Evolutionary conservation across 768 basidiomycete species (phyloP).

Genomic region (Phanerodontia chrysosporium): DNA sequence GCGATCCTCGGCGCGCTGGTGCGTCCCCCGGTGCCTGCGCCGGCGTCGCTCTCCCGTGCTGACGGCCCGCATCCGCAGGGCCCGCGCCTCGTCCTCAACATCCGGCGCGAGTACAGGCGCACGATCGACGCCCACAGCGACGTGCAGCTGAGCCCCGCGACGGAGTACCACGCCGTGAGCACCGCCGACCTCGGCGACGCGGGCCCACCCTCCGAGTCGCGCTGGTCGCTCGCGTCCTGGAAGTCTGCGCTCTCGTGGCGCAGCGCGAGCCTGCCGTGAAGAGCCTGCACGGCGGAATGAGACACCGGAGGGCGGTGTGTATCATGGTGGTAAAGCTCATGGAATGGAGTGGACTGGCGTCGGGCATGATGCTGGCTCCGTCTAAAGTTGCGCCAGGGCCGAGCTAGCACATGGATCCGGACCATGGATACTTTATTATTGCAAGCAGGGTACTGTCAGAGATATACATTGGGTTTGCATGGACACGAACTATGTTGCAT

Average conservation of each 20-base stretch:
- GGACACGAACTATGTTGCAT: background rate
- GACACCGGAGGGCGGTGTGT: too few species aligned
- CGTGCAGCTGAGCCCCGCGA: background rate
- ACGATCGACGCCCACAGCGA: background rate
- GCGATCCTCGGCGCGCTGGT: conserved; percentile 13
- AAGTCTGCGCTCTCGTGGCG: background rate
- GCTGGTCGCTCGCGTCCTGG: background rate
- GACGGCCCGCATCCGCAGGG: conserved; percentile 1
- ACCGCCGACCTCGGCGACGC: background rate
- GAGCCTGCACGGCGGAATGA: too few species aligned
- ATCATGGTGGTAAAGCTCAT: too few species aligned
- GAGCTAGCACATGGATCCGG: too few species aligned
- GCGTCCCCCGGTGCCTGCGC: background rate
- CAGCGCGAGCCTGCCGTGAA: background rate
- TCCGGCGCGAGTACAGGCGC: conserved; percentile 1
- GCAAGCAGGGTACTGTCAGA: background rate
- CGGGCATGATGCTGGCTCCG: too few species aligned
- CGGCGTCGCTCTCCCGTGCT: background rate
- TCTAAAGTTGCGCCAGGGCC: too few species aligned
- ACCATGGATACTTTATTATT: too few species aligned
- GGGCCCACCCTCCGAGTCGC: background rate
- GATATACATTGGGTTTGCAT: background rate
- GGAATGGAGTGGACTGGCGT: too few species aligned
- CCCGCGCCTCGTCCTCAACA: conserved; percentile 13
- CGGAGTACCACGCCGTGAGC: background rate